These are phyloP conservation scores for Sorghum bicolor DNA, from an alignment of 176 grass and related monocot genomes.

Conservation along the genomic window DNA sequence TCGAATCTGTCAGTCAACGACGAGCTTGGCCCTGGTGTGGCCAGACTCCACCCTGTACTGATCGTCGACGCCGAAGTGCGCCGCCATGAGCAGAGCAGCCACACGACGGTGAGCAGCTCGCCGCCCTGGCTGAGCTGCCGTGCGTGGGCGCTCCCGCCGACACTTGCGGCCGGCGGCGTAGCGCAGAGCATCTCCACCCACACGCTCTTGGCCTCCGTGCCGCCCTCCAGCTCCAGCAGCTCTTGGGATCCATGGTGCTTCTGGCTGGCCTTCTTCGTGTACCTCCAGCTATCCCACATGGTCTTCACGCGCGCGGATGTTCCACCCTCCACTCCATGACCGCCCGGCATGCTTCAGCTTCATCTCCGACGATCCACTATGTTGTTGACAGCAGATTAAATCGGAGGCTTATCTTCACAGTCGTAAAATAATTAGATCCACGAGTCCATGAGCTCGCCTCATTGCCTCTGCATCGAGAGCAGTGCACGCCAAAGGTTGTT, in stretches of 20 bases:
- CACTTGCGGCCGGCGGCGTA: constrained; percentile 50
- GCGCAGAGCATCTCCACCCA: constrained; percentile 51
- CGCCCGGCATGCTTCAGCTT: neutral
- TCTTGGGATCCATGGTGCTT: constrained; percentile 17
- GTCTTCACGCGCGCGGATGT: constrained; percentile 24
- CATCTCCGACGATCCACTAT: no score
- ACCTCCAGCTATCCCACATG: constrained; percentile 17
- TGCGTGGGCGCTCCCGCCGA: constrained; percentile 23
- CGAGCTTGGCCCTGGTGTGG: neutral
- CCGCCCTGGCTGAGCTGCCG: constrained; percentile 45
- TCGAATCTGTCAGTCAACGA: no score
- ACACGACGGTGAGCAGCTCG: constrained; percentile 52
- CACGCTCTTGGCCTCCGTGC: neutral
- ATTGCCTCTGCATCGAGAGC: no score
- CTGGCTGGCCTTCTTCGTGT: constrained; percentile 39
- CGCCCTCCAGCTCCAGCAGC: constrained; percentile 1
- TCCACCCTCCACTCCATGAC: constrained; percentile 33
- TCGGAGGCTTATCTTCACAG: no score
- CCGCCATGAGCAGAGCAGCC: constrained; percentile 45
- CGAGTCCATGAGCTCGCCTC: no score
- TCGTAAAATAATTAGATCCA: no score
- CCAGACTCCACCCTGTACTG: neutral
- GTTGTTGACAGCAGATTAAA: no score
- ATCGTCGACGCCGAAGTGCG: constrained; percentile 29
- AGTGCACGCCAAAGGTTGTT: no score